These are phyloP conservation scores for Penicillium nucicola DNA, from an alignment of 495 filamentous ascomycete species.

Conservation along the genomic window DNA sequence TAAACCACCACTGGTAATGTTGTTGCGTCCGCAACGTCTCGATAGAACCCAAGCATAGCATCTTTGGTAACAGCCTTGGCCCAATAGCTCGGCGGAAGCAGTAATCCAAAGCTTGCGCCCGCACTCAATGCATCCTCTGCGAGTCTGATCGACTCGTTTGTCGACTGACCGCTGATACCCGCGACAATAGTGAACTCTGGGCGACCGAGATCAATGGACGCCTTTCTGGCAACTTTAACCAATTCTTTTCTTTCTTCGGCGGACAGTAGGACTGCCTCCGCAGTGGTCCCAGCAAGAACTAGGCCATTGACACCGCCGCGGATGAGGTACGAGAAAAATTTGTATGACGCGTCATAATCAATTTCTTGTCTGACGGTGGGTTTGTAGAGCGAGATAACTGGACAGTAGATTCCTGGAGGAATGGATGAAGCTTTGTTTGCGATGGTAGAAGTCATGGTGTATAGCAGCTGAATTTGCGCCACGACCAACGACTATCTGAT, in stretches of 20 bases:
- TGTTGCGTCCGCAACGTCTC: constrained; percentile 46
- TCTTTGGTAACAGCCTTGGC: constrained; percentile 51
- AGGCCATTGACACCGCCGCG: constrained; percentile 46
- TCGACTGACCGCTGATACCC: constrained; percentile 58
- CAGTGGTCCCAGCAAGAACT: constrained; percentile 57
- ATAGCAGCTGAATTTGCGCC: neutral
- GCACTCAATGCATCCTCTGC: constrained; percentile 53
- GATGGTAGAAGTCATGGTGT: constrained; percentile 21
- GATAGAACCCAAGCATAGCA: constrained; percentile 56
- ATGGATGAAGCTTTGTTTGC: constrained; percentile 20
- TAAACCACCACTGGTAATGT: constrained; percentile 59
- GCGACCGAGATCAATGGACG: constrained; percentile 58
- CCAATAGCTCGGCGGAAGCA: constrained; percentile 59
- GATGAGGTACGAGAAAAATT: constrained; percentile 29
- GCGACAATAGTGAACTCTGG: constrained; percentile 51
- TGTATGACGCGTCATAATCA: constrained; percentile 35
- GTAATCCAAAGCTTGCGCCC: constrained; percentile 53
- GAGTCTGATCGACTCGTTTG: constrained; percentile 60
- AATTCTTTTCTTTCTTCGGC: constrained; percentile 49
- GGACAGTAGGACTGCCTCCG: constrained; percentile 57
- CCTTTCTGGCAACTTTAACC: constrained; percentile 43
- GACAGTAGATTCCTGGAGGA: constrained; percentile 38
- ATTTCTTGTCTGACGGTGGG: constrained; percentile 35
- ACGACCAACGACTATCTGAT: neutral
- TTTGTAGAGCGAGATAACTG: constrained; percentile 37